phyloP scores from a whole-genome alignment of 306 rosid genomes.

The Quercus variabilis region DNA sequence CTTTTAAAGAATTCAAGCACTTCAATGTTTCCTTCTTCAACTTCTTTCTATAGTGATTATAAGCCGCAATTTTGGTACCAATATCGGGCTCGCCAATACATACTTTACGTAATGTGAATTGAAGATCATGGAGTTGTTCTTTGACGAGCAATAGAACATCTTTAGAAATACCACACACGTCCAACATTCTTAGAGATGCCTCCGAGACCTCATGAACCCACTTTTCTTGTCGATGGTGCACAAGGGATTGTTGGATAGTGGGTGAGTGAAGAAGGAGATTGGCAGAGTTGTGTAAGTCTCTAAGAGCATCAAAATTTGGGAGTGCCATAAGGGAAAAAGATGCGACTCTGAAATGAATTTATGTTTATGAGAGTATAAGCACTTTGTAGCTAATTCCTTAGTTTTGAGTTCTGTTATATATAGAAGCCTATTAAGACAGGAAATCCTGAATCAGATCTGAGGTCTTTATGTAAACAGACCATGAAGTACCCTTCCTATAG shows the following conservation, averaged over 20 bases:
- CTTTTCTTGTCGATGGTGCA: constrained; percentile 37
- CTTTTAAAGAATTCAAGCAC: constrained; percentile 49
- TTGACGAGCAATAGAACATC: constrained; percentile 51
- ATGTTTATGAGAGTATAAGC: not conserved
- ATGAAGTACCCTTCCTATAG: constrained; percentile 29
- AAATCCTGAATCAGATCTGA: constrained; percentile 29
- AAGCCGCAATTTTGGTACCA: constrained; percentile 29
- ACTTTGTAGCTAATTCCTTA: constrained; percentile 6
- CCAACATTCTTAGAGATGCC: constrained; percentile 53
- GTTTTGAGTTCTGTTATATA: constrained; percentile 7
- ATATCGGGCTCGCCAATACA: constrained; percentile 30
- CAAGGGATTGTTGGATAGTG: constrained; percentile 36
- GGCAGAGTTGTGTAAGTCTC: constrained; percentile 49
- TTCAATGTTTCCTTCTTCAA: constrained; percentile 50
- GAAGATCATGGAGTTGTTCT: constrained; percentile 57
- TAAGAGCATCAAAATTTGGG: constrained; percentile 52
- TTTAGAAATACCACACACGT: constrained; percentile 52
- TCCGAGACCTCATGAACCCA: constrained; percentile 51
- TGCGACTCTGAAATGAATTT: not conserved
- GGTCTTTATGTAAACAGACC: constrained; percentile 29
- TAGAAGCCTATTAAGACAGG: not conserved
- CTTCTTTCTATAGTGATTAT: constrained; percentile 44
- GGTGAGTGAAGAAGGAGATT: constrained; percentile 54
- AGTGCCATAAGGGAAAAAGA: constrained; percentile 18
- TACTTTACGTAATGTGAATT: constrained; percentile 37